These are phyloP conservation scores for Penicillium pancosmium DNA, from an alignment of 495 filamentous ascomycete genomes.

Conservation along the genomic window DNA sequence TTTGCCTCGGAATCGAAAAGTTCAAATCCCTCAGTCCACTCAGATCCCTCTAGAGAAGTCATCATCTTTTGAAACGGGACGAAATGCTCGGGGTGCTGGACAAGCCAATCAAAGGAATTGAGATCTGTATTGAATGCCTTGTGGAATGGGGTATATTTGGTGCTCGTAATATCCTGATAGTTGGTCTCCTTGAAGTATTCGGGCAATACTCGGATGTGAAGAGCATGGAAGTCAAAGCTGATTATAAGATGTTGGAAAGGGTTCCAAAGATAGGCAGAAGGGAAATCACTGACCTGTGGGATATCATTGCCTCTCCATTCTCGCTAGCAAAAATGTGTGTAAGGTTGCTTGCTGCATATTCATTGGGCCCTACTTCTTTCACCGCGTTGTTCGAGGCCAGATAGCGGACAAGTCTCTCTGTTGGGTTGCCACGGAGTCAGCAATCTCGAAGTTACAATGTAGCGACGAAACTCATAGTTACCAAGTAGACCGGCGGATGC, in stretches of 20 bases:
- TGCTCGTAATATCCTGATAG: constrained; percentile 42
- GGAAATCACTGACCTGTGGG: constrained; percentile 30
- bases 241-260: constrained; percentile 3
- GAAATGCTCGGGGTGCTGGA: constrained; percentile 40
- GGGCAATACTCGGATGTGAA: constrained; percentile 34
- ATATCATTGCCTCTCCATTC: constrained; percentile 31
- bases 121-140: constrained; percentile 45
- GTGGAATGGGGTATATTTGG: constrained; percentile 41
- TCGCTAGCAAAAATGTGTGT: constrained; percentile 35
- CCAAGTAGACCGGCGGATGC: constrained; percentile 35
- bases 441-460: not conserved
- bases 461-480: constrained; percentile 5
- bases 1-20: constrained; percentile 21
- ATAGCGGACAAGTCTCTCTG: constrained; percentile 50
- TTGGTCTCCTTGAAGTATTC: constrained; percentile 41
- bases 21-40: constrained; percentile 40
- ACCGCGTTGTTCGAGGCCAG: constrained; percentile 42
- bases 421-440: not conserved
- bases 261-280: not conserved
- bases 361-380: constrained; percentile 35
- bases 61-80: constrained; percentile 41
- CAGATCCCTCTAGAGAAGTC: constrained; percentile 27
- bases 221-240: constrained; percentile 40
- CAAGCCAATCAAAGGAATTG: constrained; percentile 42
- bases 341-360: constrained; percentile 35